A percentile compares a stretch with the other conserved stretches of the same genome.
phyloP scores from a whole-genome alignment of 306 rosid genomes.

The Trifolium repens region DNA sequence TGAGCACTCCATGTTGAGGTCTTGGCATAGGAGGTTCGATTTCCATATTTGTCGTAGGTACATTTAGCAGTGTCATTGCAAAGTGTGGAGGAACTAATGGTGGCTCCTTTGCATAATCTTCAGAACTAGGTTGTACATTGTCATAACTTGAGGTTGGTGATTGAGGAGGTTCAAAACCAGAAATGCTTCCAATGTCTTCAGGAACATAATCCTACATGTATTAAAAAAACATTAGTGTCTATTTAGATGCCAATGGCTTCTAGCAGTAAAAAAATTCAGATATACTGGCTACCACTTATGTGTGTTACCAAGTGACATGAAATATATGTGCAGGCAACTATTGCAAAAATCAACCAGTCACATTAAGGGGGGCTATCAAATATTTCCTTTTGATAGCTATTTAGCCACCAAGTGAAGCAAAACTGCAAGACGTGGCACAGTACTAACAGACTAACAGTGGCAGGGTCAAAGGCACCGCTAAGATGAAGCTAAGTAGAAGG shows the following conservation, averaged over 20 bases:
- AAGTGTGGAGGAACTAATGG: slow-evolving; percentile 90
- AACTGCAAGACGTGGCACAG: neutral
- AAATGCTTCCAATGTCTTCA: slow-evolving; percentile 89
- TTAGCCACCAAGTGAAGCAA: slow-evolving; percentile 18
- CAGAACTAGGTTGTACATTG: slow-evolving; percentile 68
- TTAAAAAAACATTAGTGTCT: slow-evolving; percentile 9
- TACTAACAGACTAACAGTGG: neutral
- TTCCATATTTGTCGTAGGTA: slow-evolving; percentile 76
- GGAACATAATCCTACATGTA: slow-evolving; percentile 83
- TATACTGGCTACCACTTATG: neutral
- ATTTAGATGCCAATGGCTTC: slow-evolving; percentile 14
- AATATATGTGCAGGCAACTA: neutral
- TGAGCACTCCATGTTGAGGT: slow-evolving; percentile 90
- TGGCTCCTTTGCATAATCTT: slow-evolving; percentile 93
- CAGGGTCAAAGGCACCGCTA: neutral
- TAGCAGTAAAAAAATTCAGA: slow-evolving; percentile 19
- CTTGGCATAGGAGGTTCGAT: slow-evolving; percentile 70
- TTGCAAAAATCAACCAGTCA: neutral
- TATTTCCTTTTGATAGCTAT: neutral
- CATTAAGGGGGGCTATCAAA: neutral
- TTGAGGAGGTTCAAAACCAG: slow-evolving; percentile 87
- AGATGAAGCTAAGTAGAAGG: slow-evolving; percentile 17
- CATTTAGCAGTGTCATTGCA: slow-evolving; percentile 77
- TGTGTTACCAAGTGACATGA: slow-evolving; percentile 9
- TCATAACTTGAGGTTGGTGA: slow-evolving; percentile 86